Evolutionary conservation across 1,284 basidiomycete genomes (phyloP), one percentile per base, ranked within the genome.

Genomic region (Afroboletus lepidellus): DNA sequence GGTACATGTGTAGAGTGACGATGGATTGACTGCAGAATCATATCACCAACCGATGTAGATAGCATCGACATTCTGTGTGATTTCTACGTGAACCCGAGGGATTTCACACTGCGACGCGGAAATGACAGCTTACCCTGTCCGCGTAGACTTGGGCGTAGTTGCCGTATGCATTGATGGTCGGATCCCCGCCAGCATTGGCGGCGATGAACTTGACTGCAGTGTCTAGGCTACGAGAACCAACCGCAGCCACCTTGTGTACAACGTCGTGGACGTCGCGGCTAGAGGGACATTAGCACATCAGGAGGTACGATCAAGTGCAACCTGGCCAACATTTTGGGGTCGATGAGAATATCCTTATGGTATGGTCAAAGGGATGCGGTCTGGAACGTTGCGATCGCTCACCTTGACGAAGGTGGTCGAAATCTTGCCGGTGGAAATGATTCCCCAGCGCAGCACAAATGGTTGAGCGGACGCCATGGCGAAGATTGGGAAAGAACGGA

Each of bases 81-180:
- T 51, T 36, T 39, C 24, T 18, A 41, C 15, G 39, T 67, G 20
- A 65, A 33, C 8, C 37, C n/a, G n/a, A 11, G 27, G 30, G 12
- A 13, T 33, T 45, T 42, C 41, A 42, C 11, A n/a, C n/a, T 25
- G 29, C 13, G 24, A 38, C 4, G 33, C 20, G 20, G 21, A 50
- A 50, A 49, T 41, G 33, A 57, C 41, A 24, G 57, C 78, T 55
- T 38, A 88, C 84, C 56, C 77, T 73, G 65, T 94, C 87, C 11
- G 77, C 74, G 60, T 85, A 92, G 1, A 96, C 82, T 50, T 87
- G 85, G 46, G 83, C 79, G 64, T 97, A 96, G 20, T 77, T 79
- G 13, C 89, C 91, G 59, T 86, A 92, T 4, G 84, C 81, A 62
- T 85, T 87, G 60, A 85, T 81, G 23, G 69, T 67, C 34, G 71